Percentiles rank a stretch among this genome's conserved stretches.
Evolutionary conservation across 495 filamentous ascomycete genomes (phyloP).

Genomic region (Oidiodendron maius): DNA sequence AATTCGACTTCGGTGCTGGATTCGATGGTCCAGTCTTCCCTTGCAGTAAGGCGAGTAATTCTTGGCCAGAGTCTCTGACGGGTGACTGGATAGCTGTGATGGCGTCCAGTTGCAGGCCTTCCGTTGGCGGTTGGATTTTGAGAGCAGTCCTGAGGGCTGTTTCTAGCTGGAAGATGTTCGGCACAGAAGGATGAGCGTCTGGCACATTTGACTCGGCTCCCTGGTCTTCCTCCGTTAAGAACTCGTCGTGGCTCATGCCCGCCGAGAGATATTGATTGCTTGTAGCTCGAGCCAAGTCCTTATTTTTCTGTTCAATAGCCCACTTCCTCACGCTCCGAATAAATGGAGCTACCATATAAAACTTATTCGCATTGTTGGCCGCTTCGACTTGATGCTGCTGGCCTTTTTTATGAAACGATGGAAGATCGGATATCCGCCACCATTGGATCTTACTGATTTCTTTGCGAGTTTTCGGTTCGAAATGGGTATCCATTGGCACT

Average conservation of each 20-base stretch:
- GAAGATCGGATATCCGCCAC: slow-evolving; percentile 84
- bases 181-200: slow-evolving; percentile 29
- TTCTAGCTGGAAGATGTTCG: slow-evolving; percentile 35
- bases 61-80: slow-evolving; percentile 30
- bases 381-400: slow-evolving; percentile 42
- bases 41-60: slow-evolving; percentile 54
- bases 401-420: slow-evolving; percentile 64
- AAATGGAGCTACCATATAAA: slow-evolving; percentile 97
- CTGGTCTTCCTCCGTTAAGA: slow-evolving; percentile 24
- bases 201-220: slow-evolving; percentile 12
- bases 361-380: slow-evolving; percentile 62
- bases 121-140: slow-evolving; percentile 48
- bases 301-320: slow-evolving; percentile 76
- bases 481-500: slow-evolving; percentile 76
- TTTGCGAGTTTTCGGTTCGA: slow-evolving; percentile 86
- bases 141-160: slow-evolving; percentile 61
- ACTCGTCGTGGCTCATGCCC: slow-evolving; percentile 17
- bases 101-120: slow-evolving; percentile 33
- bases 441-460: slow-evolving; percentile 96
- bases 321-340: slow-evolving; percentile 81
- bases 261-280: slow-evolving; percentile 22
- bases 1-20: slow-evolving; percentile 14
- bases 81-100: slow-evolving; percentile 11
- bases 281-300: slow-evolving; percentile 40
- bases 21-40: slow-evolving; percentile 17